These are phyloP conservation scores for Sugiyamaella smithiae DNA, from an alignment of 805 yeast genomes.

Conservation along the genomic window DNA sequence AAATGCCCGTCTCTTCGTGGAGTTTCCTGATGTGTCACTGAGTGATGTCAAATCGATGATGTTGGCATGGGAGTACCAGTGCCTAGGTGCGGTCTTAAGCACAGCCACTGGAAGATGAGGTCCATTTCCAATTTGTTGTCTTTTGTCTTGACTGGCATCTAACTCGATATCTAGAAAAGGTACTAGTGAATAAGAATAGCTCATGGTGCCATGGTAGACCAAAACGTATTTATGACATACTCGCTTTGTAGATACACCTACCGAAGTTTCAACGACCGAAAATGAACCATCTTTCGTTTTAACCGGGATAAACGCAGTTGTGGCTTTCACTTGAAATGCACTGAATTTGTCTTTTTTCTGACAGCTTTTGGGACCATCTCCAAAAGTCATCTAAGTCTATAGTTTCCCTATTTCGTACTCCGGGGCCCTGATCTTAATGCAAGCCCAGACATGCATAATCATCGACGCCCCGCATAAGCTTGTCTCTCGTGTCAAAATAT, in stretches of 20 bases:
- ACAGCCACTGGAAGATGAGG: constrained; percentile 29
- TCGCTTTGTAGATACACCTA: neutral
- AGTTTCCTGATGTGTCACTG: constrained; percentile 7
- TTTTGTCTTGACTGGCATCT: too few relatives aligned
- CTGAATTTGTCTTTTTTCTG: neutral
- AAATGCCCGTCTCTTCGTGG: neutral
- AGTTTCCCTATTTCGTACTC: too few relatives aligned
- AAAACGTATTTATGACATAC: constrained; percentile 19
- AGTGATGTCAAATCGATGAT: constrained; percentile 23
- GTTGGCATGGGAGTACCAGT: constrained; percentile 18
- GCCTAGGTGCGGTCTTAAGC: constrained; percentile 21
- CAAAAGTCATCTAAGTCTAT: neutral
- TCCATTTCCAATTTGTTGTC: too few relatives aligned
- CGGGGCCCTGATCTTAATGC: too few relatives aligned
- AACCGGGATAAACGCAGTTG: constrained; percentile 22
- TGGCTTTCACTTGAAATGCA: constrained; percentile 7
- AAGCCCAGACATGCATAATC: too few relatives aligned
- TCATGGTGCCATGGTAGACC: constrained; percentile 25
- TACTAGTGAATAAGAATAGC: constrained; percentile 30
- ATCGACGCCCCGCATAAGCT: too few relatives aligned
- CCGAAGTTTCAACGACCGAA: neutral
- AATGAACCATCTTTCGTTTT: neutral
- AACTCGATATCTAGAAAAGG: neutral
- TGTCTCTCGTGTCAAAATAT: too few relatives aligned
- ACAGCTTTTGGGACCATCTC: neutral